Evolutionary conservation across 1,284 basidiomycete species (phyloP).

Genomic region (Ustilago bromivora): DNA sequence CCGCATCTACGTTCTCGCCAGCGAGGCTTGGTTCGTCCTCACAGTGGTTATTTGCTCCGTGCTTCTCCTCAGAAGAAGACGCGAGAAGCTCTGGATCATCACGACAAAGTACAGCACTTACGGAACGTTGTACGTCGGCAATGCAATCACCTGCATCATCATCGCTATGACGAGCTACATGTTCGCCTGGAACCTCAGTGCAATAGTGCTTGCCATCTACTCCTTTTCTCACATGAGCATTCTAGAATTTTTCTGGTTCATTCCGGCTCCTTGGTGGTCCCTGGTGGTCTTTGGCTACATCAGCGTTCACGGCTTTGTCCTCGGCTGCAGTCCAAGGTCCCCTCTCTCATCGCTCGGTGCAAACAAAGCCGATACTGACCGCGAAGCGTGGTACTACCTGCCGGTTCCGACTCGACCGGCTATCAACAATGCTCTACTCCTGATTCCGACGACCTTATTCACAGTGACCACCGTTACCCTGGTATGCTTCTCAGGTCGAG

Average conservation of each 20-base stretch:
- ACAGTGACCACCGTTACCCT: constrained; percentile 1
- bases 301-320: constrained; percentile 21
- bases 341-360: constrained; percentile 7
- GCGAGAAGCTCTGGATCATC: constrained; percentile 37
- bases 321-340: constrained; percentile 24
- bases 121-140: constrained; percentile 25
- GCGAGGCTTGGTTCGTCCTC: constrained; percentile 10
- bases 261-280: constrained; percentile 33
- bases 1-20: constrained; percentile 12
- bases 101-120: constrained; percentile 4
- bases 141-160: constrained; percentile 25
- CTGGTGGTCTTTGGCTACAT: constrained; percentile 13
- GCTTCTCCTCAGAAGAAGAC: constrained; percentile 25
- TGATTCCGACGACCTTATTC: constrained; percentile 11
- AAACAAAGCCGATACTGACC: not conserved
- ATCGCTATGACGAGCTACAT: constrained; percentile 12
- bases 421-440: constrained; percentile 11
- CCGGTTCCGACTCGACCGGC: not conserved
- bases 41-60: constrained; percentile 21
- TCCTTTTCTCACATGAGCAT: not conserved
- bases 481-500: not conserved
- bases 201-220: not conserved
- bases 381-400: constrained; percentile 13
- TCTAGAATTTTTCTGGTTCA: constrained; percentile 26
- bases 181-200: constrained; percentile 8